Evolutionary conservation across 768 basidiomycete genomes (phyloP).

Genomic region (button mushroom (Agaricus bisporus)): DNA sequence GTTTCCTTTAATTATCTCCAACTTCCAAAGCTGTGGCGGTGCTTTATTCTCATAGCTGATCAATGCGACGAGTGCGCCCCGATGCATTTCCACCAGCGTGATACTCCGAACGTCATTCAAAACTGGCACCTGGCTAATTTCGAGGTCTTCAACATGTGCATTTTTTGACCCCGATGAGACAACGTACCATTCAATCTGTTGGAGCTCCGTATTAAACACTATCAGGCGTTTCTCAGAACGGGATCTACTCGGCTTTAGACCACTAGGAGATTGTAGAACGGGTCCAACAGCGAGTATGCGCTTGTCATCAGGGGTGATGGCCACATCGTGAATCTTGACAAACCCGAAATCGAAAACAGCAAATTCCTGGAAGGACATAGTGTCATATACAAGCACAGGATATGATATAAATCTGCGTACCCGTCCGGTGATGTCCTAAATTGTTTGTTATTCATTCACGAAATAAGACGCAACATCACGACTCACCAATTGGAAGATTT

Average conservation of each 20-base stretch:
- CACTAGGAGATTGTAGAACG: slow-evolving; percentile 51
- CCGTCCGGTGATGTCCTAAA: slow-evolving; percentile 54
- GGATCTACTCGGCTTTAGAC: slow-evolving; percentile 64
- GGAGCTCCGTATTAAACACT: slow-evolving; percentile 68
- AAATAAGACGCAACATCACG: too few species aligned
- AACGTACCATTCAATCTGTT: slow-evolving; percentile 60
- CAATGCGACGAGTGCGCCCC: slow-evolving; percentile 50
- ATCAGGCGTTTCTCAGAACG: slow-evolving; percentile 62
- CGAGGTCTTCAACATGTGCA: slow-evolving; percentile 1
- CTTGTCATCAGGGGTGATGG: slow-evolving; percentile 56
- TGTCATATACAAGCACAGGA: not conserved
- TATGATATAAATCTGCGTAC: slow-evolving; percentile 20
- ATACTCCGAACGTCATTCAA: slow-evolving; percentile 70
- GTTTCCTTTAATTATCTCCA: slow-evolving; percentile 56
- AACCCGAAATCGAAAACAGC: slow-evolving; percentile 53
- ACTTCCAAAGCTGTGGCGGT: slow-evolving; percentile 73
- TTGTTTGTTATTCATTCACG: not conserved
- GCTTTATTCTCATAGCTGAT: slow-evolving; percentile 74
- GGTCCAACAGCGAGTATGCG: slow-evolving; percentile 67
- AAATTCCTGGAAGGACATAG: slow-evolving; percentile 31
- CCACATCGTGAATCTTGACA: slow-evolving; percentile 65
- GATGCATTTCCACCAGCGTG: slow-evolving; percentile 46
- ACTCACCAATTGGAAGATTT: slow-evolving; percentile 54
- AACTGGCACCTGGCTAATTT: slow-evolving; percentile 59
- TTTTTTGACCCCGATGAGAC: not conserved